Percentiles rank a stretch among this genome's conserved stretches.
Conservation (phyloP, 345 rosid species). For the Theobroma cacao region DNA sequence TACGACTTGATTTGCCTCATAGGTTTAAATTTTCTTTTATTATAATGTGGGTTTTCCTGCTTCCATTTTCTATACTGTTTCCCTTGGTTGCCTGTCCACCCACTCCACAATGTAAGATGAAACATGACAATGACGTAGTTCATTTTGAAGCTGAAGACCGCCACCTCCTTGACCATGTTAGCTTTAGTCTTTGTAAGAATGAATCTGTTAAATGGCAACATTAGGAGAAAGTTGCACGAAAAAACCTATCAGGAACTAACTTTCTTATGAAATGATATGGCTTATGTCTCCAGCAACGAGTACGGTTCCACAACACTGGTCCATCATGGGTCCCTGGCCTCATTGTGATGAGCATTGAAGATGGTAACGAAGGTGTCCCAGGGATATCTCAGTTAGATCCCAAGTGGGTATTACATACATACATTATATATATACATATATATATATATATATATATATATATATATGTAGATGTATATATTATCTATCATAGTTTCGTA, state of each 20-base stretch:
- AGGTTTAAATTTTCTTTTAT: neutral
- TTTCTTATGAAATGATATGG: neutral
- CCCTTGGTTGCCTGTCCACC: neutral
- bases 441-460: neutral
- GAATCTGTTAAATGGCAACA: neutral
- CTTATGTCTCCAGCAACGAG: slow-evolving; percentile 46
- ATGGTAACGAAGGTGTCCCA: slow-evolving; percentile 56
- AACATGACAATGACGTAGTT: neutral
- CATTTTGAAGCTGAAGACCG: neutral
- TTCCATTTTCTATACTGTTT: neutral
- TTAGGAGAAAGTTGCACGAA: neutral
- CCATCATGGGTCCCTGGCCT: slow-evolving; percentile 72
- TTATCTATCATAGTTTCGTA: slow-evolving; percentile 2
- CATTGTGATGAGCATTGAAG: slow-evolving; percentile 88
- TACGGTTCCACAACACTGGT: slow-evolving; percentile 73
- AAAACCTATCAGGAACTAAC: neutral
- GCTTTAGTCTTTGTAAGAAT: neutral
- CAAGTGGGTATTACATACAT: slow-evolving; percentile 38
- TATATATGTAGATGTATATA: neutral
- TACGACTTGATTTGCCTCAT: neutral
- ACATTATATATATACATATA: too few species aligned
- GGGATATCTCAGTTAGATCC: slow-evolving; percentile 73
- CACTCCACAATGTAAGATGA: neutral
- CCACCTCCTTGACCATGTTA: neutral
- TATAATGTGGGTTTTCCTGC: neutral